Percentiles rank a stretch among this genome's conserved stretches.
These are phyloP conservation scores for Alternaria sp. DNA, from an alignment of 2,329 filamentous ascomycete species.

Conservation along the genomic window DNA sequence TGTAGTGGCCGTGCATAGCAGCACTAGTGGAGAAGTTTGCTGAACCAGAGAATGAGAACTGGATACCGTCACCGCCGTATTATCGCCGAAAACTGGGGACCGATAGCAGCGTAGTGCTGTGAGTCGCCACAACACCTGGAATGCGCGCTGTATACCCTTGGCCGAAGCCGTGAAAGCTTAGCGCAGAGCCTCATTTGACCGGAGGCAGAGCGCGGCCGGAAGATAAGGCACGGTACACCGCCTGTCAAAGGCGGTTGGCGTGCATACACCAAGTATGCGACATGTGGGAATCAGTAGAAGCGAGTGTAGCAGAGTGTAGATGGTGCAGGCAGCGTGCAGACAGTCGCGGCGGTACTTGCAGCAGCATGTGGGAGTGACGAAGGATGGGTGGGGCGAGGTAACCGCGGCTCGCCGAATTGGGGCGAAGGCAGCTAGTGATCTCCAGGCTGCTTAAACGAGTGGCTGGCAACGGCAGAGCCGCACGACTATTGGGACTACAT, in stretches of 20 bases:
- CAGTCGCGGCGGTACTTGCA: conserved; percentile 9
- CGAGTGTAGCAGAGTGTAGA: conserved; percentile 12
- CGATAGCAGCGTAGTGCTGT: conserved; percentile 25
- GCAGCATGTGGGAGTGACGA: conserved; percentile 25
- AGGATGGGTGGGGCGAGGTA: conserved; percentile 14
- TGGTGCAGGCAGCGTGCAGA: conserved; percentile 17
- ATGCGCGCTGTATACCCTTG: conserved; percentile 13
- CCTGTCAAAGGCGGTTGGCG: conserved; percentile 10
- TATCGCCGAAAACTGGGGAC: conserved; percentile 32
- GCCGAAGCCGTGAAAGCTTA: conserved; percentile 24
- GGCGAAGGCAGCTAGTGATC: conserved; percentile 9
- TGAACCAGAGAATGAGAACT: conserved; percentile 35
- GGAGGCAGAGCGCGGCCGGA: conserved; percentile 32
- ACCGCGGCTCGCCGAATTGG: conserved; percentile 30
- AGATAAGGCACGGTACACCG: conserved; percentile 21
- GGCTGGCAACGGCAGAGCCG: conserved; percentile 20
- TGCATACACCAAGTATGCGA: conserved; percentile 9
- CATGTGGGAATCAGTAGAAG: conserved; percentile 15
- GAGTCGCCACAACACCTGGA: conserved; percentile 31
- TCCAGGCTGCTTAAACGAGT: conserved; percentile 3
- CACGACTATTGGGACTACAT: conserved; percentile 7
- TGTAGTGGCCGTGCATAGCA: conserved; percentile 22
- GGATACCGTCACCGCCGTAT: conserved; percentile 34
- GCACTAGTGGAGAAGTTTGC: conserved; percentile 31
- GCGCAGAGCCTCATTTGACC: conserved; percentile 28